Evolutionary conservation across 1,139 yeast species (phyloP).

Genomic region (Yamadazyma siamensis): DNA sequence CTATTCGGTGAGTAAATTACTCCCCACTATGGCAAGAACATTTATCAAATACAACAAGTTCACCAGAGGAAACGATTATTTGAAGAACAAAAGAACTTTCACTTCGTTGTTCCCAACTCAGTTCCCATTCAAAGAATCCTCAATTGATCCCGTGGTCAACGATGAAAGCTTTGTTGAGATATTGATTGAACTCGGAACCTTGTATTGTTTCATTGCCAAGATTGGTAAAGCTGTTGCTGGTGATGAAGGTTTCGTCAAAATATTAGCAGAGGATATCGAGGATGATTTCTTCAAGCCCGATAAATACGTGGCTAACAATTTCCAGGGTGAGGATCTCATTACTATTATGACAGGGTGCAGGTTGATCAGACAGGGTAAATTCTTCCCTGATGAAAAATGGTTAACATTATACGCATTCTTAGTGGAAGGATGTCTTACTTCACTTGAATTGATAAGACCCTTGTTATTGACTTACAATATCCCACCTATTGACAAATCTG

Average conservation of each 20-base stretch:
- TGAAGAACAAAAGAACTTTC: slow-evolving; percentile 60
- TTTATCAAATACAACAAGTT: slow-evolving; percentile 53
- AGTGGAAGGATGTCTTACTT: slow-evolving; percentile 55
- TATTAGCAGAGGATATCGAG: slow-evolving; percentile 23
- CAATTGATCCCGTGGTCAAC: slow-evolving; percentile 73
- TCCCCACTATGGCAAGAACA: slow-evolving; percentile 51
- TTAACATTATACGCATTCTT: slow-evolving; percentile 61
- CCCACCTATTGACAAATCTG: slow-evolving; percentile 51
- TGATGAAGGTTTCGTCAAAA: slow-evolving; percentile 35
- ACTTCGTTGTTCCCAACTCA: slow-evolving; percentile 65
- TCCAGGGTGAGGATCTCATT: slow-evolving; percentile 41
- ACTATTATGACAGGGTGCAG: slow-evolving; percentile 54
- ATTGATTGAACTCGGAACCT: slow-evolving; percentile 62
- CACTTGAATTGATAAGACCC: slow-evolving; percentile 58
- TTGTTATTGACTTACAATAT: slow-evolving; percentile 51
- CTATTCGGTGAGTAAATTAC: slow-evolving; percentile 46
- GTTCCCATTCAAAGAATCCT: slow-evolving; percentile 62
- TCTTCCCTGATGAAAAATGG: slow-evolving; percentile 69
- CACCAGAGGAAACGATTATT: slow-evolving; percentile 49
- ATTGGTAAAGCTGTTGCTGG: slow-evolving; percentile 49
- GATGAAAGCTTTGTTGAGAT: slow-evolving; percentile 73
- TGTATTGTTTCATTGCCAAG: slow-evolving; percentile 56
- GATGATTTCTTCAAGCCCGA: slow-evolving; percentile 33
- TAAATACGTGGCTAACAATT: slow-evolving; percentile 31
- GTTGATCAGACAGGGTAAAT: slow-evolving; percentile 54